Evolutionary conservation across 768 basidiomycete species (phyloP), one percentile per base, ranked within the genome.

Genomic region (Agrocybe praecox): DNA sequence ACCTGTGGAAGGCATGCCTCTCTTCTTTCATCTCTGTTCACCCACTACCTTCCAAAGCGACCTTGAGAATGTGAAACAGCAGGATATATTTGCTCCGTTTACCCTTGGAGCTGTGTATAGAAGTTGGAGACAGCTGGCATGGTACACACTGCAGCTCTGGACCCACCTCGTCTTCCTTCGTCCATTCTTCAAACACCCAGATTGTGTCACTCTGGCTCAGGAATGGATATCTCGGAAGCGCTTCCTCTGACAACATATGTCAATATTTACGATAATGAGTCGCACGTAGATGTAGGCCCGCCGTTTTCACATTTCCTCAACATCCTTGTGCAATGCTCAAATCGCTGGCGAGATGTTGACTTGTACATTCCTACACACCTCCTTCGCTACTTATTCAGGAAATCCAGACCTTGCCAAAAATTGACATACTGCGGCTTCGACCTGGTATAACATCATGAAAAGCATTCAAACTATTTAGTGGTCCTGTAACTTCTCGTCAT

Each of bases 91-190:
- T 6, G 24, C 7, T 6, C 49, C 49, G 12, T 33, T 56, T 19
- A 15, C 15, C 12, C 15, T 56, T 6, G 49, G 55, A 1, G 55
- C 42, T 8, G 32, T 56, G 18, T 51, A 43, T 23, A 22, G 49
- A 11, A 50, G n/a, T 19, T 46, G 47, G 55, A 22, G 55, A 12
- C 42, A 56, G 15, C 29, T 56, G 22, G 49, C 55, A 10, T 56
- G 49, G 55, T 15, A 18, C 2, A 56, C 43, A 23, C 44, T 44
- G 1, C 49, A 56, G 22, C 49, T 56, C 9, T 52, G 49, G 56
- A 52, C 36, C 15, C n/a, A 34, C 33, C 33, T 34, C 15, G 33
- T 34, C 33, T 19, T 29, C 6, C 7, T 54, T 7, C 1, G n/a
- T 36, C 26, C 33, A 2, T 46, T 21, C 2, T n/a, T 54, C 26